Evolutionary conservation across 768 basidiomycete species (phyloP).

Genomic region (Rhodosporidiobolus sp.): DNA sequence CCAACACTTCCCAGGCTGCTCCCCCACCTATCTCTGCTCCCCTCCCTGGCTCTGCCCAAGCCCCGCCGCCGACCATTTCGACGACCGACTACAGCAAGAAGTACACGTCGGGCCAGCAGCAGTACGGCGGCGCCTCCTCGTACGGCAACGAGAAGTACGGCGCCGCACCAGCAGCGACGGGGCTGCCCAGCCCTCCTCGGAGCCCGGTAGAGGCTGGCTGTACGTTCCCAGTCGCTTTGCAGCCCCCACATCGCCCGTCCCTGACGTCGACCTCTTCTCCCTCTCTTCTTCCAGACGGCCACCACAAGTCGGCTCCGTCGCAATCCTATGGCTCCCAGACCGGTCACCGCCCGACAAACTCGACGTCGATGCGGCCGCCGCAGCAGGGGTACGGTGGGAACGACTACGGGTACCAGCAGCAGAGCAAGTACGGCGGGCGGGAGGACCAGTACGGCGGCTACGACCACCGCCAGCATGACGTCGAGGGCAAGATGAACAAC

Average conservation of each 20-base stretch:
- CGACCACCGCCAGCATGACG: constrained; percentile 16
- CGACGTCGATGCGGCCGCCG: neutral
- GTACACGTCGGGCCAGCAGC: neutral
- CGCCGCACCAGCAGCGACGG: neutral
- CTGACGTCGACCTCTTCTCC: neutral
- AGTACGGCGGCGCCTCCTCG: neutral
- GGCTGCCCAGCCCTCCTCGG: constrained; percentile 33
- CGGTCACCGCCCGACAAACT: constrained; percentile 2
- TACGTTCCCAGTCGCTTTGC: neutral
- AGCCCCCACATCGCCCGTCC: neutral
- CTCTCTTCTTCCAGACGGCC: constrained; percentile 6
- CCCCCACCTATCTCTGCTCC: constrained; percentile 35
- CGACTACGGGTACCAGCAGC: constrained; percentile 10
- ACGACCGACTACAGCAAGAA: constrained; percentile 25
- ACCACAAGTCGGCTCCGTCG: constrained; percentile 9
- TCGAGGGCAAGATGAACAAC: constrained; percentile 36
- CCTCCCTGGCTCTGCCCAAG: neutral
- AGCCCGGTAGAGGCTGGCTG: constrained; percentile 30
- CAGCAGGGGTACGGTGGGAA: neutral
- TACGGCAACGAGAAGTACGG: constrained; percentile 12
- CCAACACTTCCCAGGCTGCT: neutral
- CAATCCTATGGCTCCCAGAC: constrained; percentile 12
- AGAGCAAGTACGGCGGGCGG: neutral
- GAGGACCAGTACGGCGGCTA: constrained; percentile 10
- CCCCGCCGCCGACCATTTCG: constrained; percentile 12